Evolutionary conservation across 2,329 filamentous ascomycete species (phyloP), one percentile per base, ranked within the genome.

Genomic region (Fusarium sp.): DNA sequence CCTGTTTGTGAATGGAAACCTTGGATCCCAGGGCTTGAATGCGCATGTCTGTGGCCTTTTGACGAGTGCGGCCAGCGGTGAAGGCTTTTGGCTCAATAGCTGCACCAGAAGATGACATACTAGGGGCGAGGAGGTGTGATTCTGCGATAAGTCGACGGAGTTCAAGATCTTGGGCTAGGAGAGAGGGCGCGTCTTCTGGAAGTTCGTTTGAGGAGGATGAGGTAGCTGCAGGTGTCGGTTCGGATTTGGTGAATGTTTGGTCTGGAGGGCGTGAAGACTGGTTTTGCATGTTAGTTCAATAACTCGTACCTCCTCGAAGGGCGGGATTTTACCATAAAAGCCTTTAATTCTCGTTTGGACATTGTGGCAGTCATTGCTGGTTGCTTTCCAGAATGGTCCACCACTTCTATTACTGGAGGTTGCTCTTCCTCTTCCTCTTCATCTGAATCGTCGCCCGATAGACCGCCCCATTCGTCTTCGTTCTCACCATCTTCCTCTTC

Each of bases 141-240:
- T 99, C 96, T 72, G 91, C 87, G 61, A 99, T 89, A 42, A 99
- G 89, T 48, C 94, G 91, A 79, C 98, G 95, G 16, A 99, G 89
- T 41, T 93, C 94, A 56, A 97, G 89, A 79, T 98, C 96, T 79
- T 98, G 94, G 78, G 94, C 94, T 20, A 98, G 86, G 66, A 97
- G 92, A 13, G 87, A 87, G 68, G 85, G 85, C 54, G 86, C 86
- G 76, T 91, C 87, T 75, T 91, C 88, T 63, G 85, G 79, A 55
- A 80, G 69, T 78, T 80, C 58, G 74, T 79, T 60, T 71, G 74
- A 69, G 27, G 78, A n/a, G 30, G 71, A 77, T 49, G 63, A 76
- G 23, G 68, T 69, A 59, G 55, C 72, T 25, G 41, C 73, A 63
- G 49, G 67, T 50, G 58, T 57, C 13, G 65, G 67, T 61, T 71